phyloP scores from a whole-genome alignment of 2,329 filamentous ascomycete species.

The Neocucurbitaria cava region DNA sequence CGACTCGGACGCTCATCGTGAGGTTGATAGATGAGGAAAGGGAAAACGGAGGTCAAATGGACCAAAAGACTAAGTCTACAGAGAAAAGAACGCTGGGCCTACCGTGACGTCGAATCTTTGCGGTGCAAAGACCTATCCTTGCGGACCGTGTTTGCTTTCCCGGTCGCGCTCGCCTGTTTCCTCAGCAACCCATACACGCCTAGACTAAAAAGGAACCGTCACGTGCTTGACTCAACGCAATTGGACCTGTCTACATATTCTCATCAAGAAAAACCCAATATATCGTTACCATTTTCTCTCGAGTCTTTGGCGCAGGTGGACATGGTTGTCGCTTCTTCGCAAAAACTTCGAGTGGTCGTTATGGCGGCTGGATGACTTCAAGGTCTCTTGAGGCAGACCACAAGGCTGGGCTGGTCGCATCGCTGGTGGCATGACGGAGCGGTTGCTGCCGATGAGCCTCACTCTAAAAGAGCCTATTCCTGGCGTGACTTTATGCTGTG shows the following conservation, averaged over 20 bases:
- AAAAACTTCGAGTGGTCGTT: neutral
- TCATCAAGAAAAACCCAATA: too few species aligned
- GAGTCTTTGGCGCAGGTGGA: neutral
- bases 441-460: slow-evolving; percentile 15
- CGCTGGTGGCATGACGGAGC: neutral
- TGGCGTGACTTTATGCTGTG: slow-evolving; percentile 12
- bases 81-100: slow-evolving; percentile 42
- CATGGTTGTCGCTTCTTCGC: neutral
- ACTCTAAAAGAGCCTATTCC: slow-evolving; percentile 7
- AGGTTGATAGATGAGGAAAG: slow-evolving; percentile 13
- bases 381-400: neutral
- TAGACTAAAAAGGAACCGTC: slow-evolving; percentile 13
- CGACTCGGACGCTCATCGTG: slow-evolving; percentile 74
- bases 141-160: slow-evolving; percentile 34
- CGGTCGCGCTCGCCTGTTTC: slow-evolving; percentile 26
- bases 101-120: slow-evolving; percentile 40
- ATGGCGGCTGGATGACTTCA: neutral
- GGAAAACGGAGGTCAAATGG: slow-evolving; percentile 15
- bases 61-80: slow-evolving; percentile 33
- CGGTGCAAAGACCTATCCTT: slow-evolving; percentile 23
- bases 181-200: slow-evolving; percentile 24
- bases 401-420: neutral
- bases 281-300: too few species aligned
- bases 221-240: slow-evolving; percentile 20
- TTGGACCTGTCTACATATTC: too few species aligned